Evolutionary conservation across 768 basidiomycete genomes (phyloP).

Genomic region (Scleroderma bovista): DNA sequence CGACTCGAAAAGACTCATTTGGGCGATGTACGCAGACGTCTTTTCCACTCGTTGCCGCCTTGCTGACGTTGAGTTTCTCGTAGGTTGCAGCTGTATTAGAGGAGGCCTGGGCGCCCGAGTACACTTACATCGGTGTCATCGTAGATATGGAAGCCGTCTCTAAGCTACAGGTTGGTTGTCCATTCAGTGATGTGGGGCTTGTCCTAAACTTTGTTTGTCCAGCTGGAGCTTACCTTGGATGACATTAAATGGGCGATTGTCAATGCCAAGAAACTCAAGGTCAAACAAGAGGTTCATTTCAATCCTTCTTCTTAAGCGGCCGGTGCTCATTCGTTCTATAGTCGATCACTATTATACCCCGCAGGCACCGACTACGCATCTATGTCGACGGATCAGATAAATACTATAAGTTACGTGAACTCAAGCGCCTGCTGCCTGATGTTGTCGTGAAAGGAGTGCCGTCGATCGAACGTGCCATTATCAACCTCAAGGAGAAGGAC

Average conservation of each 20-base stretch:
- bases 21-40: conserved; percentile 66
- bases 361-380: conserved; percentile 69
- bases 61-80: not conserved
- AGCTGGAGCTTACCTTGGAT: conserved; percentile 91
- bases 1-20: conserved; percentile 91
- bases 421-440: conserved; percentile 77
- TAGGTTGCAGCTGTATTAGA: conserved; percentile 86
- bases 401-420: conserved; percentile 76
- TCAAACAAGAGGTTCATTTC: conserved; percentile 68
- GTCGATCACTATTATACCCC: conserved; percentile 73
- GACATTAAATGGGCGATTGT: conserved; percentile 93
- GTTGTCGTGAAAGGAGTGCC: conserved; percentile 94
- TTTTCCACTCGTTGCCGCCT: not conserved
- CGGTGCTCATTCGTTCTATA: conserved; percentile 19
- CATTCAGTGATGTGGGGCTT: not conserved
- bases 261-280: conserved; percentile 81
- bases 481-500: conserved; percentile 90
- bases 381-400: conserved; percentile 76
- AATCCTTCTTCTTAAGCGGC: too few species aligned
- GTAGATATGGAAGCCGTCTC: conserved; percentile 84
- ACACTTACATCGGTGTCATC: conserved; percentile 90
- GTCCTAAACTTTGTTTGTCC: not conserved
- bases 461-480: conserved; percentile 86
- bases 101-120: conserved; percentile 92
- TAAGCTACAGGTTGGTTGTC: conserved; percentile 65